A percentile compares a stretch with the other conserved stretches of the same genome.
Evolutionary conservation across 306 rosid species (phyloP).

Genomic region (Pueraria montana): DNA sequence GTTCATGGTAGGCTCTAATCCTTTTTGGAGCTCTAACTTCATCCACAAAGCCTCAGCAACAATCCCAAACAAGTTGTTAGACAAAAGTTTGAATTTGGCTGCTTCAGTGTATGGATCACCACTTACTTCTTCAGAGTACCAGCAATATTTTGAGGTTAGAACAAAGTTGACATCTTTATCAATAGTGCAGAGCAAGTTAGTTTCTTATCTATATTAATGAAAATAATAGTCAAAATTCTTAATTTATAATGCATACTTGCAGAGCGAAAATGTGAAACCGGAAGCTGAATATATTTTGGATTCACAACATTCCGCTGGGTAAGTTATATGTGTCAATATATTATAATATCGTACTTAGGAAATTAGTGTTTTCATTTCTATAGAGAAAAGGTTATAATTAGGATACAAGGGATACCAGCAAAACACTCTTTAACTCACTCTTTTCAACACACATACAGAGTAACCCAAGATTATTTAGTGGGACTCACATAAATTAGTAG

Average conservation of each 20-base stretch:
- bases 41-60: conserved; percentile 52
- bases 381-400: conserved; percentile 12
- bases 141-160: conserved; percentile 79
- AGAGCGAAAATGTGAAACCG: conserved; percentile 69
- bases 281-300: conserved; percentile 78
- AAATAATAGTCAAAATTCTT: conserved; percentile 32
- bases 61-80: conserved; percentile 49
- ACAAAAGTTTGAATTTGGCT: conserved; percentile 50
- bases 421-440: neutral
- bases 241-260: conserved; percentile 48
- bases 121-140: conserved; percentile 81
- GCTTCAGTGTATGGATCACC: conserved; percentile 77
- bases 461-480: neutral
- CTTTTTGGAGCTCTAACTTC: conserved; percentile 57
- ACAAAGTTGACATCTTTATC: conserved; percentile 21
- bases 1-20: conserved; percentile 58
- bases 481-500: neutral
- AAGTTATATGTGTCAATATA: conserved; percentile 44
- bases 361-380: conserved; percentile 33
- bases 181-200: neutral
- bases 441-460: neutral
- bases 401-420: neutral
- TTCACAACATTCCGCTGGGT: conserved; percentile 62
- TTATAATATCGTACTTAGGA: neutral
- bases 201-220: conserved; percentile 17